phyloP scores from a whole-genome alignment of 2,329 filamentous ascomycete genomes.

The Nemania sp. region DNA sequence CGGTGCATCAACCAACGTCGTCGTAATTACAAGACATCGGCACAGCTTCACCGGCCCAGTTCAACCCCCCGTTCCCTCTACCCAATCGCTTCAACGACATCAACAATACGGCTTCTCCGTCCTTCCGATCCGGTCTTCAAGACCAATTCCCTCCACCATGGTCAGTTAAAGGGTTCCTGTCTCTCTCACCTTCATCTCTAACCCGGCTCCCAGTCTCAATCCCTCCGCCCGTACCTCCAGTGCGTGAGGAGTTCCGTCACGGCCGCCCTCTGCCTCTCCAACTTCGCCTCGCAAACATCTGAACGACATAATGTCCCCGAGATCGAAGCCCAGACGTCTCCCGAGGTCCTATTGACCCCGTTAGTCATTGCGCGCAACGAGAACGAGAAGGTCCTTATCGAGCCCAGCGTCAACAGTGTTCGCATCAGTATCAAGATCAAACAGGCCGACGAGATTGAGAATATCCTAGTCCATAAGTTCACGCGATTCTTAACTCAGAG shows the following conservation, averaged over 20 bases:
- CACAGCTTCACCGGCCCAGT: conserved; percentile 34
- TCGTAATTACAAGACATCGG: conserved; percentile 35
- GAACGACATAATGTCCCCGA: conserved; percentile 99
- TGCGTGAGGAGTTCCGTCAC: conserved; percentile 95
- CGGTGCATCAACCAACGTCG: conserved; percentile 38
- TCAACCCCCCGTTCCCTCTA: conserved; percentile 29
- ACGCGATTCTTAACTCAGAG: conserved; percentile 95
- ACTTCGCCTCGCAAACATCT: conserved; percentile 96
- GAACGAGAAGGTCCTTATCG: conserved; percentile 95
- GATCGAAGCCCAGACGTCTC: conserved; percentile 91
- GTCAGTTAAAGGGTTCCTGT: conserved; percentile 35
- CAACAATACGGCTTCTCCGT: conserved; percentile 18
- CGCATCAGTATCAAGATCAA: conserved; percentile 99
- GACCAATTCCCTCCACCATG: conserved; percentile 39
- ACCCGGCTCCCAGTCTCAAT: conserved; percentile 80
- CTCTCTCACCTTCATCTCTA: conserved; percentile 36
- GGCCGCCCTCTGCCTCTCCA: conserved; percentile 90
- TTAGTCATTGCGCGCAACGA: conserved; percentile 93
- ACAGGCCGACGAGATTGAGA: conserved; percentile 98
- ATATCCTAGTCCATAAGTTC: conserved; percentile 98
- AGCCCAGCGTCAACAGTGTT: conserved; percentile 96
- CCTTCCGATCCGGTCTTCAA: conserved; percentile 24
- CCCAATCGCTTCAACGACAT: conserved; percentile 29
- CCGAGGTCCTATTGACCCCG: conserved; percentile 92
- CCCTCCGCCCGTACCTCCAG: conserved; percentile 93